These are phyloP conservation scores for Cylindrodendrum hubeiense DNA, from an alignment of 2,329 filamentous ascomycete species.

Conservation along the genomic window DNA sequence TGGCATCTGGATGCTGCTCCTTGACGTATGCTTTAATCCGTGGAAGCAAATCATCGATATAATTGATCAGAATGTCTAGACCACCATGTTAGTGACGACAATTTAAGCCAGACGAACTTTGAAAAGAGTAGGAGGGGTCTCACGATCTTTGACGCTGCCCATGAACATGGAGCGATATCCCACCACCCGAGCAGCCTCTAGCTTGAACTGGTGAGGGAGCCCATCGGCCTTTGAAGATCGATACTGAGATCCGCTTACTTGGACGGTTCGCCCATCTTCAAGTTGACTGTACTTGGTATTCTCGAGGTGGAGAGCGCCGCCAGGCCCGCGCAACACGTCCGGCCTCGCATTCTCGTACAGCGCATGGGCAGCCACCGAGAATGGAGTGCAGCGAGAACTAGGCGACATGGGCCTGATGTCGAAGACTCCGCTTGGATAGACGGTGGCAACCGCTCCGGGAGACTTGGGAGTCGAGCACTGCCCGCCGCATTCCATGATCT, in stretches of 20 bases:
- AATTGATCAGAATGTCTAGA: slow-evolving; percentile 32
- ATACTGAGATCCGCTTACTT: slow-evolving; percentile 31
- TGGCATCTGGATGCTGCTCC: slow-evolving; percentile 34
- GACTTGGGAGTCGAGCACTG: slow-evolving; percentile 62
- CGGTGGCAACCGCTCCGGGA: slow-evolving; percentile 53
- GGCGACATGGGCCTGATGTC: slow-evolving; percentile 58
- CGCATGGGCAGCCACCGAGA: slow-evolving; percentile 65
- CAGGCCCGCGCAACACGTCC: slow-evolving; percentile 62
- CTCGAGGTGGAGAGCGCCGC: slow-evolving; percentile 59
- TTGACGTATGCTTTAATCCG: slow-evolving; percentile 32
- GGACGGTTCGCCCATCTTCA: slow-evolving; percentile 21
- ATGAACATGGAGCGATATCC: slow-evolving; percentile 42
- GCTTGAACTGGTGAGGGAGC: slow-evolving; percentile 37
- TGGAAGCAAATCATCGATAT: slow-evolving; percentile 32
- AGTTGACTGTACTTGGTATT: slow-evolving; percentile 43
- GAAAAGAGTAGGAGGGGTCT: accelerated
- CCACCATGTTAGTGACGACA: not conserved
- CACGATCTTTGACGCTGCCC: slow-evolving; percentile 38
- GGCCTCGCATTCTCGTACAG: slow-evolving; percentile 68
- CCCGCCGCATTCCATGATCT: slow-evolving; percentile 67
- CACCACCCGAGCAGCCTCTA: slow-evolving; percentile 34
- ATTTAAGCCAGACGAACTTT: accelerated
- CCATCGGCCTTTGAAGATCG: slow-evolving; percentile 17
- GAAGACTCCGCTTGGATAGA: slow-evolving; percentile 57
- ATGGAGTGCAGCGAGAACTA: slow-evolving; percentile 56